Evolutionary conservation across 495 filamentous ascomycete genomes (phyloP).

Genomic region (Podospora tetraspora): DNA sequence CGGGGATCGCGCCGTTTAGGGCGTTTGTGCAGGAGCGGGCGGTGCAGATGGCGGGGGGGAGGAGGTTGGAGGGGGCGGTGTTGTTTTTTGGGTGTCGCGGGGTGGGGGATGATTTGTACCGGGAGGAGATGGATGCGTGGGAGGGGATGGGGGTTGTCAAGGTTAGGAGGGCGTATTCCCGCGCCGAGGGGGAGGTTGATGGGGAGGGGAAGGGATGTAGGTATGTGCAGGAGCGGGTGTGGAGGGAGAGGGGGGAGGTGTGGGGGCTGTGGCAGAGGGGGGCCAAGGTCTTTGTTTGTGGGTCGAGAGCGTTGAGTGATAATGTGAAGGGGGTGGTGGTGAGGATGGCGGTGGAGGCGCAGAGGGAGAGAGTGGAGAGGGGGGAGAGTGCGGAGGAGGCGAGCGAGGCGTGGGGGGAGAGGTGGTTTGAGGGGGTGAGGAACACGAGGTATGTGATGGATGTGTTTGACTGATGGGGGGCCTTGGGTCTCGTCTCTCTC

Average conservation of each 20-base stretch:
- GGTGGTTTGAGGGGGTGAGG: conserved; percentile 54
- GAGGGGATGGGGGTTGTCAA: conserved; percentile 52
- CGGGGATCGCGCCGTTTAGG: conserved; percentile 62
- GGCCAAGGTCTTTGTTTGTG: conserved; percentile 64
- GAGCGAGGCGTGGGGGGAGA: conserved; percentile 29
- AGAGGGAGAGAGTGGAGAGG: conserved; percentile 34
- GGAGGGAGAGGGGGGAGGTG: conserved; percentile 47
- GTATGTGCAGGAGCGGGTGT: conserved; percentile 62
- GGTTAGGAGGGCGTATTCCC: conserved; percentile 53
- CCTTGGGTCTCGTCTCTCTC: background rate
- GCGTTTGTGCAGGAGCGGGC: conserved; percentile 67
- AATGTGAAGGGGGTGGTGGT: conserved; percentile 45
- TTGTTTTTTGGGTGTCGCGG: conserved; percentile 62
- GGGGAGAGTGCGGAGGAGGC: conserved; percentile 33
- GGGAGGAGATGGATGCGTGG: conserved; percentile 55
- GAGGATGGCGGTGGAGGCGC: conserved; percentile 47
- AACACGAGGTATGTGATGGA: conserved; percentile 63
- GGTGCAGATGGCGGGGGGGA: conserved; percentile 47
- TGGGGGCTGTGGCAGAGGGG: conserved; percentile 51
- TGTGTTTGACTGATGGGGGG: conserved; percentile 51
- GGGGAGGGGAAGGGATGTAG: conserved; percentile 37
- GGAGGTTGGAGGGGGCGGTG: conserved; percentile 51
- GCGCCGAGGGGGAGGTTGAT: conserved; percentile 19
- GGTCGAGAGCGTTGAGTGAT: conserved; percentile 55
- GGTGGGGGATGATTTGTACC: conserved; percentile 53